Base-by-base conservation (phyloP, 345 rosid species). In the Clausena lansium region DNA sequence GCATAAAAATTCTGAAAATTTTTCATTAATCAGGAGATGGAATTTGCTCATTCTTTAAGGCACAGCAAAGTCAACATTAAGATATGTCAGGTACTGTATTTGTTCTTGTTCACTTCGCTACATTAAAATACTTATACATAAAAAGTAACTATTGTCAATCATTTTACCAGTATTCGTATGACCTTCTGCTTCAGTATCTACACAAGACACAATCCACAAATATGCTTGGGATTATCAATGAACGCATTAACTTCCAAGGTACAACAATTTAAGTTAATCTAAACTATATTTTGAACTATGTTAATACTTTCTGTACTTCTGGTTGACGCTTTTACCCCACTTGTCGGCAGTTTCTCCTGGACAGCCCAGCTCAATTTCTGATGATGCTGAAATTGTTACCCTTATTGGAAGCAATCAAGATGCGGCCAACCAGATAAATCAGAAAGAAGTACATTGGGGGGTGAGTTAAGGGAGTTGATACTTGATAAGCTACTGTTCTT, bases 161-260 rank as follows among this genome's bases (percentile, higher is more conserved):
- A 30, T 74, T 83, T 83, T 86, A 65, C 75, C 89, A 97, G 99
- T 94, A 94, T 83, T 91, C 99, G 74, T 86, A 91, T 77, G 98
- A 94, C 77, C 98, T 97, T 64, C 88, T 97, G 76, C 84, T 97
- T 85, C 96, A 97, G 83, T 90, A 91, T 83, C 89, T 97, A 41
- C 98, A 90, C 78, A 94, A 89, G 79, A 83, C 89, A 57, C 89
- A 93, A 63, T 97, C 92, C 50, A 89, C 92, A 72, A 86, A 87
- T 36, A 89, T 97, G 91, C 98, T 91, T 67, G 98, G 98, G 79
- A 89, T 94, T 79, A 82, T 94, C 58, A 94, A 94, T 57, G 98
- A 93, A 79, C 97, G 83, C 73, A 91, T 97, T 78, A 93, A 93
- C 82, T 93, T 97, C 78, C 94, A 89, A 88, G 98, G 99, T 93